Conservation (phyloP, 2,329 filamentous ascomycete species). For the Stachybotrys elegans region DNA sequence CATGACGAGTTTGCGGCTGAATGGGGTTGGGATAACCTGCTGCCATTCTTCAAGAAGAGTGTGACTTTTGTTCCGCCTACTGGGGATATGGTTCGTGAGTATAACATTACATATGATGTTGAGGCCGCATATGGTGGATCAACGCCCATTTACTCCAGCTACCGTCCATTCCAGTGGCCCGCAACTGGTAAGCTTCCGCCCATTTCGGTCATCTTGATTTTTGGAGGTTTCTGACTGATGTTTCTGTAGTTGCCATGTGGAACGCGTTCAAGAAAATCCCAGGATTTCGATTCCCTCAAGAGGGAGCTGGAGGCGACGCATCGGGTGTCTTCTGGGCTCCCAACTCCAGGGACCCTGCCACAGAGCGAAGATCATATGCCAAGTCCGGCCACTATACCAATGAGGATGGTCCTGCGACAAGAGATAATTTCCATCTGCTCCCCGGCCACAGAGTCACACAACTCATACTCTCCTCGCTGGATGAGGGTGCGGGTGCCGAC, state of each 20-base stretch:
- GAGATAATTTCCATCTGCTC: slow-evolving; percentile 9
- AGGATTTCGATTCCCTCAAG: slow-evolving; percentile 17
- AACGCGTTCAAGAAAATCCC: slow-evolving; percentile 14
- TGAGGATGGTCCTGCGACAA: slow-evolving; percentile 8
- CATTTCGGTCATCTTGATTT: not conserved
- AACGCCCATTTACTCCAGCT: slow-evolving; percentile 9
- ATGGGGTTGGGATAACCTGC: slow-evolving; percentile 21
- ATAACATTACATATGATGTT: slow-evolving; percentile 19
- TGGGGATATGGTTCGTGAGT: slow-evolving; percentile 11
- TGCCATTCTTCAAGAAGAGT: slow-evolving; percentile 22
- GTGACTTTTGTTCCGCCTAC: slow-evolving; percentile 12
- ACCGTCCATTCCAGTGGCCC: slow-evolving; percentile 14
- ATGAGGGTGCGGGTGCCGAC: not conserved
- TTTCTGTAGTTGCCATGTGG: slow-evolving; percentile 7
- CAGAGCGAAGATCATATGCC: slow-evolving; percentile 21
- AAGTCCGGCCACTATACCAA: slow-evolving; percentile 22
- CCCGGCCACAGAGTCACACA: slow-evolving; percentile 9
- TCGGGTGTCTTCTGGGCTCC: slow-evolving; percentile 26
- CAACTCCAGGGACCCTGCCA: slow-evolving; percentile 20
- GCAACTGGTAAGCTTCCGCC: not conserved
- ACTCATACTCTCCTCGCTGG: slow-evolving; percentile 3
- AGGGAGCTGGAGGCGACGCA: slow-evolving; percentile 18
- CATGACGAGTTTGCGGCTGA: slow-evolving; percentile 5
- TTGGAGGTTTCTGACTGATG: not conserved
- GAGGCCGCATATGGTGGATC: slow-evolving; percentile 10